Evolutionary conservation across 2,329 filamentous ascomycete genomes (phyloP).

Genomic region (Diaporthe helianthi): DNA sequence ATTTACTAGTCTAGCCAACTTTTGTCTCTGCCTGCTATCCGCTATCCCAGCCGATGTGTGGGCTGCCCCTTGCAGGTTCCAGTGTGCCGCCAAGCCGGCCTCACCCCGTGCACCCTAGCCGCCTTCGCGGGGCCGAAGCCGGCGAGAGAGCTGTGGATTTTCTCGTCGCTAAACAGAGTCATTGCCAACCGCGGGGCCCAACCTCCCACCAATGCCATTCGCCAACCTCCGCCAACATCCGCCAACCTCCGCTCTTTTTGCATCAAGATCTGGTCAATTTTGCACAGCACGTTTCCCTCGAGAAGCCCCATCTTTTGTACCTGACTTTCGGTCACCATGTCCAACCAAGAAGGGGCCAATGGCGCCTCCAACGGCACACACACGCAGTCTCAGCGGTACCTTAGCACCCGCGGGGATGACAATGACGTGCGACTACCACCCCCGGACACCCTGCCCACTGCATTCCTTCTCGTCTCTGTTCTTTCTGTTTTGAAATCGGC

Average conservation of each 20-base stretch:
- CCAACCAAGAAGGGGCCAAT: conserved; percentile 48
- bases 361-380: conserved; percentile 47
- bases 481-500: conserved; percentile 25
- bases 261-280: not conserved
- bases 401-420: conserved; percentile 60
- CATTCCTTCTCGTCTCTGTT: not conserved
- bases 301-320: not conserved
- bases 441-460: conserved; percentile 18
- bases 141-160: conserved; percentile 20
- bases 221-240: not conserved
- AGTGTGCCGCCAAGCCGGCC: conserved; percentile 13
- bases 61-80: conserved; percentile 15
- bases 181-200: conserved; percentile 12
- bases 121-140: conserved; percentile 19
- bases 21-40: not conserved
- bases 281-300: not conserved
- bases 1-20: not conserved
- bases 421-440: conserved; percentile 49
- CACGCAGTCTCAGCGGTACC: conserved; percentile 56
- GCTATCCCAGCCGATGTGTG: not conserved
- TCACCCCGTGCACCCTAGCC: not conserved
- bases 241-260: not conserved
- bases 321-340: conserved; percentile 45
- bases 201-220: not conserved
- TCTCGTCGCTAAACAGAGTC: conserved; percentile 5